phyloP scores from a whole-genome alignment of 2,329 filamentous ascomycete species.

The Cercospora janseana region DNA sequence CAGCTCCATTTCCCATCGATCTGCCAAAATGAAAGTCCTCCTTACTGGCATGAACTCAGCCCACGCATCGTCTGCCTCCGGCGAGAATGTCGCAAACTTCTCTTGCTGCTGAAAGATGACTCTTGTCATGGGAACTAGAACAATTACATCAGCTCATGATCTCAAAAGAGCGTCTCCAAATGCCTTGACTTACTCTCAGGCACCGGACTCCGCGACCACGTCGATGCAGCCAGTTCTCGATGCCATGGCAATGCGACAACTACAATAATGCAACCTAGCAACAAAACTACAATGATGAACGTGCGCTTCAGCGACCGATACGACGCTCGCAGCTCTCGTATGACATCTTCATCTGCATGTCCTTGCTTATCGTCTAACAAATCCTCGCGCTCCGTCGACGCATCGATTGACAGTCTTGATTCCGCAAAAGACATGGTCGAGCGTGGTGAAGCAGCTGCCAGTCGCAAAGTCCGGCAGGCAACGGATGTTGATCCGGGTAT shows the following conservation, averaged over 20 bases:
- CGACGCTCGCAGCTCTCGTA: conserved; percentile 7
- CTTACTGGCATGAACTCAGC: conserved; percentile 28
- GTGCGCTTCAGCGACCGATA: conserved; percentile 3
- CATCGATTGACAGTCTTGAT: background rate
- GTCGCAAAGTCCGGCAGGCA: background rate
- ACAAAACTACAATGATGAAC: conserved; percentile 1
- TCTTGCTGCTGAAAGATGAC: conserved; percentile 31
- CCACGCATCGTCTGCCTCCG: conserved; percentile 34
- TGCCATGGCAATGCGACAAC: conserved; percentile 11
- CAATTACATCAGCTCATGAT: background rate
- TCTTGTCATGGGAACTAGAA: background rate
- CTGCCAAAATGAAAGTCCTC: background rate
- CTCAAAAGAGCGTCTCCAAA: background rate
- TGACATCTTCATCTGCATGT: background rate
- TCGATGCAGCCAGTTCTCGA: background rate
- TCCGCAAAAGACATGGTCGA: no score
- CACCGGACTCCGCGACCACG: background rate
- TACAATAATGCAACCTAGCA: conserved; percentile 10
- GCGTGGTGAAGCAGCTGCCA: no score
- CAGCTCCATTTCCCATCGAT: background rate
- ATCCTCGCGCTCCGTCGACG: conserved; percentile 13
- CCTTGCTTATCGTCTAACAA: background rate
- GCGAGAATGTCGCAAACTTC: conserved; percentile 26
- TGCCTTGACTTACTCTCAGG: conserved; percentile 7
- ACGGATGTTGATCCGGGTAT: no score